Evolutionary conservation across 2,329 filamentous ascomycete species (phyloP), one percentile per base, ranked within the genome.

Genomic region (Verticillium klebahnii): DNA sequence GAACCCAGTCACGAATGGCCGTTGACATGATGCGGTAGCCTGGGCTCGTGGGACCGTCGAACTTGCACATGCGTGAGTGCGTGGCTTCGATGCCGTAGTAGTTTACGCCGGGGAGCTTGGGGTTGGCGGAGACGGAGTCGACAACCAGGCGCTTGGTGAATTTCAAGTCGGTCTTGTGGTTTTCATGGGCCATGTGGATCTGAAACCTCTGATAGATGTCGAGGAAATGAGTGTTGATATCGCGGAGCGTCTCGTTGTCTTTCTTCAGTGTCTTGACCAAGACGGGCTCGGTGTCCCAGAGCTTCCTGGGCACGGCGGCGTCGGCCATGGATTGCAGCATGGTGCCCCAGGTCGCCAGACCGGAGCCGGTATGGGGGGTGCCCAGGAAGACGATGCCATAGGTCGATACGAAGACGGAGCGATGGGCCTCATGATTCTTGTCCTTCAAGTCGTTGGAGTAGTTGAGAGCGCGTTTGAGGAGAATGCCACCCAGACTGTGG

Each of bases 141-240:
- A 93, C 90, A 40, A 93, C 83, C 63, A 90, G 76, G 60, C 82
- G 69, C 76, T 77, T 86, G 1, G 85, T 85, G 2, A 85, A 86
- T 67, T 84, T 88, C 39, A 92, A 68, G 65, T 91, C 85, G 0
- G 89, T 91, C 64, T 88, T 89, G 67, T 88, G 85, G 56, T 87
- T 88, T 70, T 93, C 90, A 61, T 92, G 89, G 40, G 87, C 90
- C 82, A 92, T 91, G 68, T 90, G 89, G 58, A 93, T 86, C 66
- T 86, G 83, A 69, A 91, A 92, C 1, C 86, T 82, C 61, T 86
- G 83, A 65, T 90, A 87, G 32, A 92, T 86, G 59, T 92, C 87
- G 19, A 88, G 79, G 67, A 93, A 93, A 62, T 88, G 82, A 59
- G 80, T 85, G 72, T 91, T 92, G 72, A 93, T 92, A 63, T 89